These are phyloP conservation scores for Coprinopsis cinerea DNA, from an alignment of 768 basidiomycete genomes.

Conservation along the genomic window DNA sequence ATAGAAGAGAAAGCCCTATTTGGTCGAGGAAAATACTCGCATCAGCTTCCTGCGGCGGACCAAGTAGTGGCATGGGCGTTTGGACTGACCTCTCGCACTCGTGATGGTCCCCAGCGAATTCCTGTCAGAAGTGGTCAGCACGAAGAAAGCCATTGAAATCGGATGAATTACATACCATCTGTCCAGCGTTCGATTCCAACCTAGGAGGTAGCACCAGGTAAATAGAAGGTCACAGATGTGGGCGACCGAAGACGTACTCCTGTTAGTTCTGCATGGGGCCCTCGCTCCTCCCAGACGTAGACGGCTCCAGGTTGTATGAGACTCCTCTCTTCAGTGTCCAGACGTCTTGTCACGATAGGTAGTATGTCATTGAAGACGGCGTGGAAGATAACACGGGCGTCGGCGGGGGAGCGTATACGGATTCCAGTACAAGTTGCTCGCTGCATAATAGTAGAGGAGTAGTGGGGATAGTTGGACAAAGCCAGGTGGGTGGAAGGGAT, in stretches of 20 bases:
- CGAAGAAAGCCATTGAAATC: not conserved
- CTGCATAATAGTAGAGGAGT: conserved; percentile 30
- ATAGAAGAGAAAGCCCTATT: conserved; percentile 79
- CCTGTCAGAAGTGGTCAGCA: conserved; percentile 26
- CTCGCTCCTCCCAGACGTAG: conserved; percentile 84
- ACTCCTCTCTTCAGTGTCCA: conserved; percentile 72
- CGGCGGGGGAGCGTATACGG: conserved; percentile 45
- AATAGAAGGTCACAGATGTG: not conserved
- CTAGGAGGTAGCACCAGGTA: conserved; percentile 27
- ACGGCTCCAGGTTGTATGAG: conserved; percentile 68
- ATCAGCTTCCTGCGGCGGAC: conserved; percentile 6
- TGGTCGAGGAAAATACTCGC: conserved; percentile 1
- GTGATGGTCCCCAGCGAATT: conserved; percentile 74
- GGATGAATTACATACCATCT: conserved; percentile 40
- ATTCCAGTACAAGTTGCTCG: conserved; percentile 46
- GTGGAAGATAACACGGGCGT: conserved; percentile 63
- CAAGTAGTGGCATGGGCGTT: conserved; percentile 3
- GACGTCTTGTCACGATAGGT: conserved; percentile 72
- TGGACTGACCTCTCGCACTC: conserved; percentile 61
- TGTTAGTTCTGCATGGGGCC: conserved; percentile 63
- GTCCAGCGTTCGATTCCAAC: conserved; percentile 82
- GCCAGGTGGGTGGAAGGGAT: too few relatives aligned
- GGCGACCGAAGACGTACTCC: conserved; percentile 41
- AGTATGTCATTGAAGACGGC: conserved; percentile 60
- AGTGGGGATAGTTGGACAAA: conserved; percentile 10